phyloP scores from a whole-genome alignment of 106 monocot genomes.

The Ottelia alismoides region DNA sequence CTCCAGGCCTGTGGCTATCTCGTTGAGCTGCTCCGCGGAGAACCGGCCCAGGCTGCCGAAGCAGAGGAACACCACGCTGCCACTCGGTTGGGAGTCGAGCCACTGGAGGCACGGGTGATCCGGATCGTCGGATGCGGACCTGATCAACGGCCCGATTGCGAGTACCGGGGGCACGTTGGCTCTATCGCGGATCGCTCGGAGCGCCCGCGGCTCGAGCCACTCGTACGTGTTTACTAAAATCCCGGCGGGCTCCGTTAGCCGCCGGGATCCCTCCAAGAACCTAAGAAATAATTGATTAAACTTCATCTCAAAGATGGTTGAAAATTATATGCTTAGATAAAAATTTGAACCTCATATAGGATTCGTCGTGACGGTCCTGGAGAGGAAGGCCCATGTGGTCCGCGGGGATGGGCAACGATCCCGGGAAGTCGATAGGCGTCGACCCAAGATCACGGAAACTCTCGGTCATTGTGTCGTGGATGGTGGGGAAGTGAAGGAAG shows the following conservation, averaged over 20 bases:
- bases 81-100: conserved; percentile 42
- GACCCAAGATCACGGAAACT: background rate
- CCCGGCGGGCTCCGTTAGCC: conserved; percentile 13
- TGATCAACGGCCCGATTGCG: conserved; percentile 44
- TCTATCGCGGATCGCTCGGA: conserved; percentile 18
- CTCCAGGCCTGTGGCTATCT: conserved; percentile 62
- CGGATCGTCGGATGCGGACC: background rate
- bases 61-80: conserved; percentile 64
- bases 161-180: conserved; percentile 25
- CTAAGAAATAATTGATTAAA: no score
- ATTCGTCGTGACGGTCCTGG: no score
- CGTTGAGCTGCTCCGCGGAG: conserved; percentile 28
- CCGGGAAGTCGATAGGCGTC: background rate
- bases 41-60: conserved; percentile 58
- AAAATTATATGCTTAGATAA: no score
- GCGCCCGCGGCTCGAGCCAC: conserved; percentile 20
- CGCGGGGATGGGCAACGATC: conserved; percentile 14
- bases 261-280: no score
- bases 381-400: conserved; percentile 6
- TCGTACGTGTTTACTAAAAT: conserved; percentile 47
- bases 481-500: no score
- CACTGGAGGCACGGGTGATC: conserved; percentile 26
- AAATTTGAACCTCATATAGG: no score
- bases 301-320: no score
- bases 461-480: background rate